Base-by-base conservation (phyloP, 306 rosid genomes). In the Dalbergia cultrata region DNA sequence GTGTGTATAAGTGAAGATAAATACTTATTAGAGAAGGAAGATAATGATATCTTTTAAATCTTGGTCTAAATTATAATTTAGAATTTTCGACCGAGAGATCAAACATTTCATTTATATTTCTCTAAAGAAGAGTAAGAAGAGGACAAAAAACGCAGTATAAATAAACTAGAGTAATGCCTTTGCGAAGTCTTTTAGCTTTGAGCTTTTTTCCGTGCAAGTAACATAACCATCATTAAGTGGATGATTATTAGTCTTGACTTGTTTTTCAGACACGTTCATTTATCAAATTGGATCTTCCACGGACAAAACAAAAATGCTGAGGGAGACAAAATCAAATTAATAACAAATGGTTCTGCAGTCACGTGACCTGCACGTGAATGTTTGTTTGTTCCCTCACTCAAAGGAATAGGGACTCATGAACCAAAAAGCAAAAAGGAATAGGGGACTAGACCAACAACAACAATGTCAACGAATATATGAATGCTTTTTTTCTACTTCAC, bases 401-500 rank as follows among this genome's bases (percentile, higher is more conserved):
- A 26, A 1, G 31, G 31, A 26, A 26, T 2, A 26, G 31, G 31
- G 1, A 26, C 31, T 26, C 31, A 26, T 26, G 31, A 26, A 2
- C 31, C 31, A 26, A 26, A 21, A 21, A 26, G 31, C 31, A 49
- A 53, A 63, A 69, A 66, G 41, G 14, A 76, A 50, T 7, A 62
- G 54, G 17, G 57, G 53, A 31, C 72, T 52, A 61, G 12, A 62
- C 3, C 39, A 53, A 21, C 13, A 14, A 50, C 69, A 45, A 50
- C 53, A 31, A 39, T 76, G 21, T 61, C 43, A 67, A 75, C 37
- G 62, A 82, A 76, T 76, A 37, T 26, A 76, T 70, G 74, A 85
- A 87, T 75, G 82, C 79, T 86, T 87, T 82, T 84, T 85, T 82
- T 84, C 72, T 74, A 80, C 69, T 81, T 78, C 90, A 82, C 85